Conservation (phyloP, 257 asterid species). For the Ajuga chamaepitys region DNA sequence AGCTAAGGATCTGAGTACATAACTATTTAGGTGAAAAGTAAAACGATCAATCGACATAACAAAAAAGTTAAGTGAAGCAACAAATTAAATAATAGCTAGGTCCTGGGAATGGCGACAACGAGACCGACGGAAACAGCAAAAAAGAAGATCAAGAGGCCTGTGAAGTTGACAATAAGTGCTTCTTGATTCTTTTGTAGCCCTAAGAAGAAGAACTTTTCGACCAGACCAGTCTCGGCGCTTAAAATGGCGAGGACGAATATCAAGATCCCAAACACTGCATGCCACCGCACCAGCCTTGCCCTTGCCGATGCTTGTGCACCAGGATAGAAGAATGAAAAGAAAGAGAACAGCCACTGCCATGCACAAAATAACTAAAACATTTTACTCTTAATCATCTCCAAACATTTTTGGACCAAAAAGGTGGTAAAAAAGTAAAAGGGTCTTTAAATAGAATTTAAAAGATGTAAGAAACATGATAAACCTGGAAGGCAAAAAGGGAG, state of each 20-base stretch:
- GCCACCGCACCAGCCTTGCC: constrained; percentile 43
- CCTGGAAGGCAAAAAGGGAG: constrained; percentile 49
- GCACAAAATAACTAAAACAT: no score
- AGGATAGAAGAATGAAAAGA: constrained; percentile 31
- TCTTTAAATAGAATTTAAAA: no score
- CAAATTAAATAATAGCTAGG: no score
- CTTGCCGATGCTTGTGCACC: constrained; percentile 11
- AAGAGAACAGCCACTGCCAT: constrained; percentile 50
- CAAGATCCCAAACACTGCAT: constrained; percentile 30
- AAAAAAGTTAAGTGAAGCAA: no score
- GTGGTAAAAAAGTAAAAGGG: no score
- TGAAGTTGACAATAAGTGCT: constrained; percentile 45
- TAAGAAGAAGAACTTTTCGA: constrained; percentile 34
- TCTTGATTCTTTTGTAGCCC: constrained; percentile 26
- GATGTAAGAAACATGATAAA: no score
- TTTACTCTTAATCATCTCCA: no score
- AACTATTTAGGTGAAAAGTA: no score
- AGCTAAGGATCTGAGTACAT: no score
- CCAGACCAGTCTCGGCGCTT: constrained; percentile 41
- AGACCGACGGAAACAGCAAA: constrained; percentile 37
- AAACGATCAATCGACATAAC: no score
- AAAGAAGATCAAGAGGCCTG: constrained; percentile 38
- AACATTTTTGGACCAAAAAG: no score
- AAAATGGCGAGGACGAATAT: constrained; percentile 47
- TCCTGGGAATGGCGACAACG: constrained; percentile 21